These are phyloP conservation scores for Gleditsia sinensis DNA, from an alignment of 306 rosid species.

Conservation along the genomic window DNA sequence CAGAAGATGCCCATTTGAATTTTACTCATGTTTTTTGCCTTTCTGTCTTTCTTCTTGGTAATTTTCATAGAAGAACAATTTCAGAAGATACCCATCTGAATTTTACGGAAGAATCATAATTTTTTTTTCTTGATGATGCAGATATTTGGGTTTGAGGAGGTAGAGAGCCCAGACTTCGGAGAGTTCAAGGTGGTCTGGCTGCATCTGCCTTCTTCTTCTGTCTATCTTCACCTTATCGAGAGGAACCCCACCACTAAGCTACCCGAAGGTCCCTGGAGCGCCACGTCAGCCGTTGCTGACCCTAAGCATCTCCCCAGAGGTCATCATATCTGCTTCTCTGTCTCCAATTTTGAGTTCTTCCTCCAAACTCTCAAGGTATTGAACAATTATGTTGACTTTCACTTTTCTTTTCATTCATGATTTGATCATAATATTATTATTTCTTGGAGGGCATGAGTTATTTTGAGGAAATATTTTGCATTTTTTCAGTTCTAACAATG, in stretches of 20 bases:
- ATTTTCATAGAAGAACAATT: too few relatives aligned
- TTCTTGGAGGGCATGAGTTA: not conserved
- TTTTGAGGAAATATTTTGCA: not conserved
- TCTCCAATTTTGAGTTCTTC: constrained; percentile 64
- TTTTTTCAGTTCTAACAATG: not conserved
- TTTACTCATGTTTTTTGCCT: too few relatives aligned
- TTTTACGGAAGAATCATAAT: too few relatives aligned
- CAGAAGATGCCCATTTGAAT: too few relatives aligned
- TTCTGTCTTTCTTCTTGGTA: too few relatives aligned
- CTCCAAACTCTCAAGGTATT: constrained; percentile 60
- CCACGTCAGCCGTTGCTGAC: constrained; percentile 63
- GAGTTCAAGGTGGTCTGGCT: constrained; percentile 78
- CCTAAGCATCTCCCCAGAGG: constrained; percentile 81
- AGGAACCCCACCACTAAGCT: constrained; percentile 64
- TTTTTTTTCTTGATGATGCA: constrained; percentile 5
- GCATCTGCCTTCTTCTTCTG: constrained; percentile 47
- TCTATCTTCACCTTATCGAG: constrained; percentile 67
- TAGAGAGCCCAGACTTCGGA: constrained; percentile 66
- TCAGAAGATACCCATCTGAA: too few relatives aligned
- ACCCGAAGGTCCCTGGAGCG: constrained; percentile 83
- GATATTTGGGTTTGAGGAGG: constrained; percentile 79
- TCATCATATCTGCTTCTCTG: constrained; percentile 86
- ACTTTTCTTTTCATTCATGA: too few relatives aligned
- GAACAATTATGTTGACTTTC: not conserved
- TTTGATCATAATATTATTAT: not conserved